Base-by-base conservation (phyloP, 805 yeast genomes). In the Clavispora asparagi region DNA sequence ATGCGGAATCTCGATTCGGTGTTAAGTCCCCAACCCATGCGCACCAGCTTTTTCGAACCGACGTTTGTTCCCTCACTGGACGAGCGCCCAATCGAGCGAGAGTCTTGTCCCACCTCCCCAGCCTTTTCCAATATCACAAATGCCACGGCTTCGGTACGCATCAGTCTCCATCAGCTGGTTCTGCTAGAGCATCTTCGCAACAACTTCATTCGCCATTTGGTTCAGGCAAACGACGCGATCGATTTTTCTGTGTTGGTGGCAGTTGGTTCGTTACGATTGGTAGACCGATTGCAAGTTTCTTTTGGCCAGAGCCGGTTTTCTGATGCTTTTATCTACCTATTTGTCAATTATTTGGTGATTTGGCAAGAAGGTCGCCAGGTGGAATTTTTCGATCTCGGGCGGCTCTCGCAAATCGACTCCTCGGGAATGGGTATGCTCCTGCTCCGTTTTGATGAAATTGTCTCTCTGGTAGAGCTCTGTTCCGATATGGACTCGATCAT, bases 251-350 rank as follows among this genome's bases (percentile, higher is more conserved):
- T 54, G 7, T 50, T 70, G 30, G 57, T 63, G 9, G 55, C 59
- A 14, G 54, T 70, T 28, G 77, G 77, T 1, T 48, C 56, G 2
- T 57, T 71, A 39, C 55, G 75, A 23, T 49, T 71, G 19, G 74
- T 64, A 6, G 77, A 71, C 53, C 49, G 48, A 11, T 54, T 71
- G 9, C 45, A 49, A 6, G 65, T 68, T 2, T 57, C 63, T 23
- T 44, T 47, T 16, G 53, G 53, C 29, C 54, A 48, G 7, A 25
- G 27, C 2, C 32, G 39, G 3, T 50, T 43, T 23, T 40, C 43
- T 17, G 30, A 30, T 13, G 42, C 49, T 17, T 56, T 48, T 5
- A 67, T 63, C 7, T 71, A 67, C 42, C 53, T 71, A 4, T 71
- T 71, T 50, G 59, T 64, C 14, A 61, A 70, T 38, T 64, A 57